A percentile compares a stretch with the other conserved stretches of the same genome.
These are phyloP conservation scores for Paecilomyces formosus DNA, from an alignment of 2,329 filamentous ascomycete genomes.

Conservation along the genomic window DNA sequence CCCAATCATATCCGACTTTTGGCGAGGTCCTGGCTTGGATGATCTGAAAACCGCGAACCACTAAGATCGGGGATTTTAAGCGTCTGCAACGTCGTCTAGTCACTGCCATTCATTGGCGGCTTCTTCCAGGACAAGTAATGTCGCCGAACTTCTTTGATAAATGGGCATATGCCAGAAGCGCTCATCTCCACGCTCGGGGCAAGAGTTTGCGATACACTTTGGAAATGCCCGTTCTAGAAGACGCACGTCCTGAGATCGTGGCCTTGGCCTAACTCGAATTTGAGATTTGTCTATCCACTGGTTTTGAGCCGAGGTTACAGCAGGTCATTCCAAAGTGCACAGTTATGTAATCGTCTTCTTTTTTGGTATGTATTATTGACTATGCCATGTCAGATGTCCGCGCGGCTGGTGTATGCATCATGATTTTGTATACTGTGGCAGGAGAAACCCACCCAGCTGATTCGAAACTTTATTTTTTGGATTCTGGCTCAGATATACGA, in stretches of 20 bases:
- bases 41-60: not conserved
- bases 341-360: not conserved
- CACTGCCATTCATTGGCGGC: not conserved
- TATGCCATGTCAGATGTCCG: too few species aligned
- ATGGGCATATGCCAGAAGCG: not conserved
- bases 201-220: not conserved
- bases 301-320: not conserved
- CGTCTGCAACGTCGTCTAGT: not conserved
- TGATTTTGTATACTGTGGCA: not conserved
- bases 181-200: not conserved
- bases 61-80: not conserved
- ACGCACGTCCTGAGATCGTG: not conserved
- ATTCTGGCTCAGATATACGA: not conserved
- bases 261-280: not conserved
- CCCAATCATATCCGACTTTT: constrained; percentile 27
- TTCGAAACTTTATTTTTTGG: not conserved
- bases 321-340: not conserved
- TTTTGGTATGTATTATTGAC: not conserved
- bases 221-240: not conserved
- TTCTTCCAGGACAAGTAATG: not conserved
- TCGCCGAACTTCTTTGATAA: not conserved
- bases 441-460: not conserved
- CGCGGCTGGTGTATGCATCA: too few species aligned
- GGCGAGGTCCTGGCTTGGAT: constrained; percentile 17
- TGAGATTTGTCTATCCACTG: not conserved